Base-by-base conservation (phyloP, 805 yeast genomes). In the Candida succiphila region DNA sequence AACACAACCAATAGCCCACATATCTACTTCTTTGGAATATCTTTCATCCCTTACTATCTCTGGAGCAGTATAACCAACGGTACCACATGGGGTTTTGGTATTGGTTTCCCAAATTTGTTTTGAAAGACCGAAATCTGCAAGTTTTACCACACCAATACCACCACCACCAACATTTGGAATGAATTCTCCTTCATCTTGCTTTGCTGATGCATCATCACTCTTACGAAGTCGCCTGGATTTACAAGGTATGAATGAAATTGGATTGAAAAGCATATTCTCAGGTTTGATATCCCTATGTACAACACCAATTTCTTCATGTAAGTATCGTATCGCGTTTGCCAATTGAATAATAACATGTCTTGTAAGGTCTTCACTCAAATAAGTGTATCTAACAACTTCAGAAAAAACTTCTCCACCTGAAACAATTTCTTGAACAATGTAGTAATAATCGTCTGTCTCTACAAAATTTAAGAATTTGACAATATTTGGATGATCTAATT, bases 1-100 rank as follows among this genome's bases (percentile, higher is more conserved):
- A 0, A 92, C 96, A 60, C 98, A 92, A 0, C 98, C 98, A 35
- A 92, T 65, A 5, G 96, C 96, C 98, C 98, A 92, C 92, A 92
- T 85, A 54, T 92, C 98, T 25, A 92, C 98, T 42, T 87, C 81
- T 61, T 84, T 86, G 2, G 95, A 83, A 52, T 92, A 92, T 30
- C 78, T 69, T 61, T 88, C 94, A 56, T 92, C 97, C 43, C 81
- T 78, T 27, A 92, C 97, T 45, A 92, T 89, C 57, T 92, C 98
- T 0, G 98, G 98, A 0, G 98, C 98, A 2, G 97, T 89, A 51
- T 92, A 92, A 3, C 97, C 97, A 14, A 92, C 96, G 1, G 98
- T 92, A 33, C 98, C 98, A 60, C 98, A 92, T 0, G 98, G 98
- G 1, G 98, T 92, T 68, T 86, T 85, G 17, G 96, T 84, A 46